Evolutionary conservation across 2,329 filamentous ascomycete genomes (phyloP), one percentile per base, ranked within the genome.

Genomic region (Aspergillus sp.): DNA sequence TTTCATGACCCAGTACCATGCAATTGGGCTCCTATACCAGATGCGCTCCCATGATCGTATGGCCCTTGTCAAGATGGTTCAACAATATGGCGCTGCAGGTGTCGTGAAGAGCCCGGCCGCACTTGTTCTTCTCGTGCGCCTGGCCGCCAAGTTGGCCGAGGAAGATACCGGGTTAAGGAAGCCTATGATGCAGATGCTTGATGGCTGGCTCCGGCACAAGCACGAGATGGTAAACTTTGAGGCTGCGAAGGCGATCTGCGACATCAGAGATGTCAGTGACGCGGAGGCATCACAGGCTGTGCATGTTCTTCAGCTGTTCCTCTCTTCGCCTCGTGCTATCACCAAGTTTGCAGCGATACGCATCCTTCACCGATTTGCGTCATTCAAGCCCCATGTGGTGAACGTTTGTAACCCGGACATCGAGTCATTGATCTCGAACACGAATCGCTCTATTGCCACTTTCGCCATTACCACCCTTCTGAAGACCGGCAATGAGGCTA

Each of bases 161-260:
- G 95, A 99, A 71, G 95, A 99, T 68, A 84, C 86, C 39, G 89
- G 91, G 64, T 83, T 98, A 70, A 83, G 93, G 66, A 96, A 90
- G 80, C 92, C 93, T 59, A 99, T 99, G 95, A 95, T 96, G 85
- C 88, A 93, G 77, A 85, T 99, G 65, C 85, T 99, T 68, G 93
- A 98, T 74, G 90, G 92, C 70, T 98, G 93, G 93, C 80, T 99
- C 75, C 87, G 93, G 74, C 93, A 98, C 78, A 98, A 99, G 88
- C 96, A 92, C 76, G 95, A 98, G 76, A 96, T 96, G 91, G 93
- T 99, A 78, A 98, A 97, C 81, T 97, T 99, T 66, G 95, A 99
- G 79, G 95, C 95, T 53, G 95, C 95, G 63, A 98, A 98, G 83
- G 93, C 93, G 52, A 96, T 99, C 69, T 96, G 93, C 79, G 90